Base-by-base conservation (phyloP, 495 filamentous ascomycete genomes). In the Xylaria scruposa region DNA sequence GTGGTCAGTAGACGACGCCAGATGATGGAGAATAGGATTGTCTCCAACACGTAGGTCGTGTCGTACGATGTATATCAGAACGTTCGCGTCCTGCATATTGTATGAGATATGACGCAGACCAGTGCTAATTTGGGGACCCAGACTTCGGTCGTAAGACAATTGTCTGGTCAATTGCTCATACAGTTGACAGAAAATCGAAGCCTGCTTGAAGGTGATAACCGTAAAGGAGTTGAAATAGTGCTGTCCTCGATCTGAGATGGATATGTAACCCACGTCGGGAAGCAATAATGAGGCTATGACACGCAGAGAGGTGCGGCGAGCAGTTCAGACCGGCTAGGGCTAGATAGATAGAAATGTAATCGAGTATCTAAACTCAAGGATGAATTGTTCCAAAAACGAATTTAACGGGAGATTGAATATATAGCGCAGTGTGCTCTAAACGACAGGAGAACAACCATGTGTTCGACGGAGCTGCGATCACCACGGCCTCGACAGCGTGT, bases 21-120 rank as follows among this genome's bases (percentile, higher is more conserved):
- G 77, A 38, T 86, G 82, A 76, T 89, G 79, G 17, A 93, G 82
- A 15, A 93, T 82, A 2, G 91, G 90, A 73, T 92, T 93, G 77
- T 93, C 92, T 46, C 85, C 81, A 63, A 91, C 78, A 42, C 92
- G 90, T 10, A 94, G 82, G 77, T 93, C 92, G 61, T 89, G 85
- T 29, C 91, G 86, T 40, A 93, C 73, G 38, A 93, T 74, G 68
- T 91, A 90, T 67, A 94, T 81, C 59, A 92, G 81, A 29, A 89
- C 67, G 21, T 83, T 84, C 38, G 66, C 44, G n/a, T 67, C 69
- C 63, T 74, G 58, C 83, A 84, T 84, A 62, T n/a, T 75, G 71
- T 58, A 46, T 56, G 29, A 19, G 70, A 12, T 46, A 44, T 58
- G 63, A 68, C 4, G 59, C 67, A 33, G 40, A 62, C 56, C 49